Evolutionary conservation across 139 green algal genomes (phyloP).

Genomic region (Klebsormidium nitens): DNA sequence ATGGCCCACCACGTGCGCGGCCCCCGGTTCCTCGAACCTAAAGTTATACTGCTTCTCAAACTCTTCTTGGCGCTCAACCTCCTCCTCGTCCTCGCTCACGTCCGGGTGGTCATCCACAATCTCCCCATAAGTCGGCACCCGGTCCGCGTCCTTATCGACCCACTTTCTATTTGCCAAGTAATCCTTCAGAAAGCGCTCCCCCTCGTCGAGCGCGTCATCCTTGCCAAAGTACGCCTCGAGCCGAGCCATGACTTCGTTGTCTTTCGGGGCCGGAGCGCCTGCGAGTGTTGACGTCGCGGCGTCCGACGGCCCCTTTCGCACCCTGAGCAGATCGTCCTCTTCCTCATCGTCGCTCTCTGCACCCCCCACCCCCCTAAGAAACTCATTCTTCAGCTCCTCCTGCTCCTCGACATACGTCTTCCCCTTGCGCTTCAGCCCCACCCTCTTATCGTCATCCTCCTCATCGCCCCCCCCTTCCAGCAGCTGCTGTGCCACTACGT

Average conservation of each 20-base stretch:
- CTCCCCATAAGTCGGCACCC: slow-evolving; percentile 48
- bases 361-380: slow-evolving; percentile 46
- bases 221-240: slow-evolving; percentile 74
- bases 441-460: slow-evolving; percentile 25
- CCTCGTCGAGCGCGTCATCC: slow-evolving; percentile 50
- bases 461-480: slow-evolving; percentile 56
- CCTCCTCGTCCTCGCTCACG: slow-evolving; percentile 74
- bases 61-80: slow-evolving; percentile 63
- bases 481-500: slow-evolving; percentile 68
- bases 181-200: slow-evolving; percentile 73
- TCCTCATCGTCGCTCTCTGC: slow-evolving; percentile 25
- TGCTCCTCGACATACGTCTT: slow-evolving; percentile 72
- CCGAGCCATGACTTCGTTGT: slow-evolving; percentile 41
- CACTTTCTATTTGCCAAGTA: slow-evolving; percentile 69
- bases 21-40: slow-evolving; percentile 76
- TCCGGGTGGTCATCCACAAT: slow-evolving; percentile 42
- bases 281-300: background rate
- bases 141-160: slow-evolving; percentile 45
- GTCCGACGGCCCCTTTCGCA: background rate
- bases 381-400: slow-evolving; percentile 57
- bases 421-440: slow-evolving; percentile 20
- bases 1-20: slow-evolving; percentile 59
- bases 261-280: background rate
- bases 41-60: slow-evolving; percentile 94
- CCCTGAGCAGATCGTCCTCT: background rate